A percentile compares a stretch with the other conserved stretches of the same genome.
These are phyloP conservation scores for Themeda triandra DNA, from an alignment of 176 grass and related monocot genomes.

Conservation along the genomic window DNA sequence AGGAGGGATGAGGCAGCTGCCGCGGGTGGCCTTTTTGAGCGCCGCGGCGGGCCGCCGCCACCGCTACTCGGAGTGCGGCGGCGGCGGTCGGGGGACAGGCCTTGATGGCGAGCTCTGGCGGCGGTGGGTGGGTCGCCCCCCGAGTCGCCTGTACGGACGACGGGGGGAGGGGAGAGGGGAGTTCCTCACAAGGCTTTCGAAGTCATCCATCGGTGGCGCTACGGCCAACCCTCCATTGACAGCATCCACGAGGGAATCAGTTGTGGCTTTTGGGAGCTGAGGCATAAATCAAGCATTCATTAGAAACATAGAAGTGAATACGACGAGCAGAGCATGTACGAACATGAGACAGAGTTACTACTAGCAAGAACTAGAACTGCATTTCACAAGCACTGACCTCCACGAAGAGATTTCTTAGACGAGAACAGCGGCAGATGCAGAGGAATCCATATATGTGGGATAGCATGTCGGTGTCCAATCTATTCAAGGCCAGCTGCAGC, in stretches of 20 bases:
- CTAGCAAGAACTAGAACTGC: background rate
- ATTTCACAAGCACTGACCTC: constrained; percentile 27
- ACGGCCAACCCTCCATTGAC: background rate
- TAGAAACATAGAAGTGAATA: background rate
- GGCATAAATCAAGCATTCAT: background rate
- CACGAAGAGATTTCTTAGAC: constrained; percentile 53
- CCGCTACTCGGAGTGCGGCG: too few relatives aligned
- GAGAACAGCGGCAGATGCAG: constrained; percentile 22
- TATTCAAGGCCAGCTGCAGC: constrained; percentile 48
- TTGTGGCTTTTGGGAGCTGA: background rate
- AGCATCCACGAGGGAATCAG: background rate
- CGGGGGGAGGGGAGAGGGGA: too few relatives aligned
- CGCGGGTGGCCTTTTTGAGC: too few relatives aligned
- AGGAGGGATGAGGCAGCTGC: too few relatives aligned
- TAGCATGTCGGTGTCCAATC: constrained; percentile 36
- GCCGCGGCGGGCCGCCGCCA: too few relatives aligned
- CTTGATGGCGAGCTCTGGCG: too few relatives aligned
- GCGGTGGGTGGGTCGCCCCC: too few relatives aligned
- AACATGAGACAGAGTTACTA: background rate
- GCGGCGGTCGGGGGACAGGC: too few relatives aligned
- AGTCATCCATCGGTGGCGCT: background rate
- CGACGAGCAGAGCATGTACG: background rate
- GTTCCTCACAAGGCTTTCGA: background rate
- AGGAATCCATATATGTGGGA: constrained; percentile 48
- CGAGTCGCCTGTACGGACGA: too few relatives aligned